Conservation (phyloP, 2,329 filamentous ascomycete species). For the Parasarocladium wereldwijsianum region DNA sequence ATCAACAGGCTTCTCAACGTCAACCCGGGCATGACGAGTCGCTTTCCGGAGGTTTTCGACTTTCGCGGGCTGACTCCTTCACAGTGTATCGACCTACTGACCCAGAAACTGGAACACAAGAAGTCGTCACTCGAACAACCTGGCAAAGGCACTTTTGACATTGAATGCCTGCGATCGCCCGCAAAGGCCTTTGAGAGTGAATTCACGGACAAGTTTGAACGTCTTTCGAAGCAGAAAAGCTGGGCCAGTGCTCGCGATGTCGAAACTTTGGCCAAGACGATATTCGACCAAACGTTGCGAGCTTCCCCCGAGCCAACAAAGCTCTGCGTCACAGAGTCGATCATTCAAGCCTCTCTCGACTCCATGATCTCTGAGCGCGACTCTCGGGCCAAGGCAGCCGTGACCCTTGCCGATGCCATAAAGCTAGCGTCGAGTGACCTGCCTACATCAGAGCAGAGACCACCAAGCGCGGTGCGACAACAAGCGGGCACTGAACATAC, state of each 20-base stretch:
- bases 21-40: slow-evolving; percentile 48
- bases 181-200: too few relatives aligned
- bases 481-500: slow-evolving; percentile 6
- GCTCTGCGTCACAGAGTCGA: slow-evolving; percentile 9
- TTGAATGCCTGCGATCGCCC: too few relatives aligned
- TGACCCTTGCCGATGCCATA: not conserved
- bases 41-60: slow-evolving; percentile 46
- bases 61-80: too few relatives aligned
- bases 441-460: too few relatives aligned
- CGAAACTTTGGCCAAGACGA: slow-evolving; percentile 31
- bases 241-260: slow-evolving; percentile 55
- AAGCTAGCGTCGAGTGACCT: too few relatives aligned
- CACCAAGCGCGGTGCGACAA: too few relatives aligned
- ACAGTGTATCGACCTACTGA: too few relatives aligned
- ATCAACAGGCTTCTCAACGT: slow-evolving; percentile 47
- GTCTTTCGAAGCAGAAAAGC: slow-evolving; percentile 26
- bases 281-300: slow-evolving; percentile 31
- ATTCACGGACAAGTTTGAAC: too few relatives aligned
- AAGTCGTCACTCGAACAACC: too few relatives aligned
- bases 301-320: slow-evolving; percentile 9
- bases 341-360: slow-evolving; percentile 8
- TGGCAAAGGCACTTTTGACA: too few relatives aligned
- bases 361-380: slow-evolving; percentile 11
- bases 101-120: too few relatives aligned
- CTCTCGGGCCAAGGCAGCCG: slow-evolving; percentile 1